Evolutionary conservation across 1,284 basidiomycete species (phyloP).

Genomic region (Ceraceosorus guamensis): DNA sequence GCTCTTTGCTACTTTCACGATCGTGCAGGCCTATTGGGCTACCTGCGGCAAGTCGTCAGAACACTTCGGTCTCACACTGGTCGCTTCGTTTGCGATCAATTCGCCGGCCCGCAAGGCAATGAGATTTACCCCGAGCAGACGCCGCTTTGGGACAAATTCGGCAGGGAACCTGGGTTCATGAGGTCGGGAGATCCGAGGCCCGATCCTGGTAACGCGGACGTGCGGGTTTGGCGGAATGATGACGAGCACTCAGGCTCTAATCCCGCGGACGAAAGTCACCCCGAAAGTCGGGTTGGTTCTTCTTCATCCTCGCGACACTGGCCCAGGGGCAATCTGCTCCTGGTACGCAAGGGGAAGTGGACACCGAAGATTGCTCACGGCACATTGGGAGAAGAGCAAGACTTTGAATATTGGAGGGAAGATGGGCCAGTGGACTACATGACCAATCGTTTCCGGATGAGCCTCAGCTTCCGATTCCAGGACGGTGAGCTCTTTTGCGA

Average conservation of each 20-base stretch:
- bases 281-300: no score
- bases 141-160: constrained; percentile 15
- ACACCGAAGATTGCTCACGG: no score
- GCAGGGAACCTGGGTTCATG: constrained; percentile 17
- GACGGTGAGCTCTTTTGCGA: constrained; percentile 9
- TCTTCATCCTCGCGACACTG: constrained; percentile 8
- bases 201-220: neutral
- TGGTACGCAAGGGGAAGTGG: constrained; percentile 23
- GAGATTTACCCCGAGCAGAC: constrained; percentile 11
- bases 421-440: constrained; percentile 33
- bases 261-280: neutral
- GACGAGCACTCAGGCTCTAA: neutral
- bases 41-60: constrained; percentile 16
- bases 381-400: constrained; percentile 8
- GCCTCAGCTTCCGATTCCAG: constrained; percentile 27
- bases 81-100: constrained; percentile 36
- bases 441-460: constrained; percentile 38
- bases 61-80: constrained; percentile 29
- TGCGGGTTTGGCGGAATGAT: no score
- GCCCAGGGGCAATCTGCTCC: constrained; percentile 32
- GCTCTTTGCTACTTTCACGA: constrained; percentile 40
- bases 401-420: constrained; percentile 42
- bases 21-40: constrained; percentile 22
- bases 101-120: constrained; percentile 24
- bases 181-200: constrained; percentile 8